Conservation (phyloP, 1,139 yeast genomes). For the Blastobotrys elegans region DNA sequence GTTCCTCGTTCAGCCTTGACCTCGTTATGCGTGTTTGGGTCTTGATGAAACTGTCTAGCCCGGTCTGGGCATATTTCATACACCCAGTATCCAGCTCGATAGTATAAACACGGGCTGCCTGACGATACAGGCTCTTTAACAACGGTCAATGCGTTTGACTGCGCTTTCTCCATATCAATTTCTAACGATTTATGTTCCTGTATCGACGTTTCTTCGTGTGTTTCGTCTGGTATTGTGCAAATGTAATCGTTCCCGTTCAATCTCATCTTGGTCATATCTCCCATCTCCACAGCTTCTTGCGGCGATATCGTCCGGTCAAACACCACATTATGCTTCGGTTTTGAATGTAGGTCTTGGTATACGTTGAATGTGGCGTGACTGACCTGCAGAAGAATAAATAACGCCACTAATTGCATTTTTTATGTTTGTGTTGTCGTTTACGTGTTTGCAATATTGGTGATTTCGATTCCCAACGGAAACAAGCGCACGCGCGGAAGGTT, state of each 20-base stretch:
- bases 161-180: constrained; percentile 10
- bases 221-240: constrained; percentile 7
- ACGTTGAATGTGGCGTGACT: constrained; percentile 1
- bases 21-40: background rate
- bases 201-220: background rate
- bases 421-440: too few species aligned
- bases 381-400: background rate
- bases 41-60: constrained; percentile 53
- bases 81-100: constrained; percentile 56
- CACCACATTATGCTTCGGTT: constrained; percentile 1
- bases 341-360: constrained; percentile 5
- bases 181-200: background rate
- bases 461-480: too few species aligned
- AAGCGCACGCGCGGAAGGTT: background rate
- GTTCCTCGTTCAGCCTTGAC: background rate
- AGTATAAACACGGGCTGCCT: constrained; percentile 16
- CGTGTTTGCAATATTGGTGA: background rate
- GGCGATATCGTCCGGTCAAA: background rate
- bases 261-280: background rate
- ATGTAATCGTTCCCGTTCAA: constrained; percentile 1
- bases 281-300: background rate
- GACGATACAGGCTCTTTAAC: constrained; percentile 16
- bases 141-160: constrained; percentile 27
- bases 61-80: constrained; percentile 54
- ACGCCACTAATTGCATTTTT: background rate